These are phyloP conservation scores for Viola pubescens DNA, from an alignment of 441 rosid species.

Conservation along the genomic window DNA sequence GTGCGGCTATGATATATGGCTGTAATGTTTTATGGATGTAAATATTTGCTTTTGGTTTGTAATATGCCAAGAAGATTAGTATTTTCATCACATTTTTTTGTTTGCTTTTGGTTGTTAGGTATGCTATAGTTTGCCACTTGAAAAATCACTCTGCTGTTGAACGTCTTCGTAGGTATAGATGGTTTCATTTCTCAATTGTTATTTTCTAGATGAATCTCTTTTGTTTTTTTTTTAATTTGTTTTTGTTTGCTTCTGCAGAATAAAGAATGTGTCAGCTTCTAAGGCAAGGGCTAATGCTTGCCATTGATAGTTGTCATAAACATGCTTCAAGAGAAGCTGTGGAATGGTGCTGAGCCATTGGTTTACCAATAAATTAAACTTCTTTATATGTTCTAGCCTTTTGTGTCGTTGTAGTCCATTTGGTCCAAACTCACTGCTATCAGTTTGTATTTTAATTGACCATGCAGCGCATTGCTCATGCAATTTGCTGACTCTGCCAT, in stretches of 20 bases:
- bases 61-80: background rate
- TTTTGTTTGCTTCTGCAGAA: conserved; percentile 39
- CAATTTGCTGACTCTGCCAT: conserved; percentile 12
- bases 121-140: conserved; percentile 73
- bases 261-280: conserved; percentile 70
- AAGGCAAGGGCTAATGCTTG: conserved; percentile 42
- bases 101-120: conserved; percentile 29
- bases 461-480: background rate
- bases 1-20: no score
- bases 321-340: conserved; percentile 6
- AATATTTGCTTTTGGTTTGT: no score
- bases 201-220: background rate
- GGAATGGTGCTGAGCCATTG: background rate
- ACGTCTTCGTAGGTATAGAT: conserved; percentile 74
- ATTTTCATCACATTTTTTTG: background rate
- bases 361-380: background rate
- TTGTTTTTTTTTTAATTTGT: background rate
- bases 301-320: conserved; percentile 3
- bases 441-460: background rate
- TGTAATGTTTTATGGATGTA: no score
- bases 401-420: no score
- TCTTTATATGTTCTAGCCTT: background rate
- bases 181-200: conserved; percentile 4
- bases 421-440: background rate
- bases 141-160: conserved; percentile 72